Evolutionary conservation across 2,329 filamentous ascomycete genomes (phyloP).

Genomic region (Colletotrichum tabaci): DNA sequence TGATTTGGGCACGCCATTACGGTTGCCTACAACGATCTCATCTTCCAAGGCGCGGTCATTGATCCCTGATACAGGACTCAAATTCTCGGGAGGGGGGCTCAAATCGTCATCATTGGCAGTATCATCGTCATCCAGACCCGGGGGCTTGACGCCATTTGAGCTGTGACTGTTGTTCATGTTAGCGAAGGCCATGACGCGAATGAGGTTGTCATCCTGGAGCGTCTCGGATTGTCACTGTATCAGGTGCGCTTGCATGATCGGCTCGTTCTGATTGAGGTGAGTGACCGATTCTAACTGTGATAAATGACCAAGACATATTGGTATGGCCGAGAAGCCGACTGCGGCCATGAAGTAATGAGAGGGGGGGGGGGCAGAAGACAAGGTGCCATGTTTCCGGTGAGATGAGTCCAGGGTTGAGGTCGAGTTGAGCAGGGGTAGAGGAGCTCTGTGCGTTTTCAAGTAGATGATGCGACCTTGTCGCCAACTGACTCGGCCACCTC

Average conservation of each 20-base stretch:
- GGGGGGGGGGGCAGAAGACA: not conserved
- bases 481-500: constrained; percentile 1
- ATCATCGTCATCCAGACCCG: constrained; percentile 52
- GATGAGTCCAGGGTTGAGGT: not conserved
- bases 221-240: not conserved
- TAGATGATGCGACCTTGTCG: not conserved
- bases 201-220: not conserved
- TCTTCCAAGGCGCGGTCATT: constrained; percentile 62
- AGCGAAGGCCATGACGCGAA: not conserved
- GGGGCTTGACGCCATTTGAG: constrained; percentile 44
- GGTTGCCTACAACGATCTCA: constrained; percentile 67
- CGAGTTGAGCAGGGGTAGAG: constrained; percentile 20
- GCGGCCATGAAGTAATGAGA: not conserved
- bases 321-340: not conserved
- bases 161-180: constrained; percentile 41
- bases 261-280: not conserved
- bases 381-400: not conserved
- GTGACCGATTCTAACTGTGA: no score
- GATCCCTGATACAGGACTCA: constrained; percentile 57
- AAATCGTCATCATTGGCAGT: constrained; percentile 59
- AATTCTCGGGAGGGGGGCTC: constrained; percentile 59
- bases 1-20: constrained; percentile 55
- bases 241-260: not conserved
- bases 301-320: no score
- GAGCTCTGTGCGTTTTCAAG: not conserved